Percentiles rank a stretch among this genome's conserved stretches.
Evolutionary conservation across 1,139 yeast genomes (phyloP).

Genomic region (Pichia kudriavzevii): DNA sequence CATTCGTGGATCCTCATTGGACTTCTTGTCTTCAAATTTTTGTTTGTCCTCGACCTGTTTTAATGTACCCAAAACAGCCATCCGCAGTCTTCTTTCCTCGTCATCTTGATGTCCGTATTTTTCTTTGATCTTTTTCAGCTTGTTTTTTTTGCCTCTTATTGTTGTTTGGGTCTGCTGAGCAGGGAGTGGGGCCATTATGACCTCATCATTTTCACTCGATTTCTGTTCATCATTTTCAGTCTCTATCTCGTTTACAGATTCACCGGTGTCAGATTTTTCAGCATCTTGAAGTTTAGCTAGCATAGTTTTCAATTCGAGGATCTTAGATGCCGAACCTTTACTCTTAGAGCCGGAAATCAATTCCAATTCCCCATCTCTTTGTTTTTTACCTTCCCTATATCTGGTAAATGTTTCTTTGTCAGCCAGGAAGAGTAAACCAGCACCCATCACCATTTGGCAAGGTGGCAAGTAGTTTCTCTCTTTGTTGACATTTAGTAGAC

Average conservation of each 20-base stretch:
- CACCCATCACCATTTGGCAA: constrained; percentile 79
- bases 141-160: constrained; percentile 79
- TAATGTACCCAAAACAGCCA: constrained; percentile 79
- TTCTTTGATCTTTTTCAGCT: constrained; percentile 70
- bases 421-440: constrained; percentile 71
- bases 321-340: constrained; percentile 18
- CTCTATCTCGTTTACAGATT: constrained; percentile 2
- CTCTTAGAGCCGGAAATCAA: constrained; percentile 34
- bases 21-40: not conserved
- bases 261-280: constrained; percentile 5
- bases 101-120: constrained; percentile 92
- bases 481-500: constrained; percentile 49
- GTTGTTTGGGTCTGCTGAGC: constrained; percentile 30
- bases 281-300: constrained; percentile 25
- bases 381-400: constrained; percentile 33
- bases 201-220: not conserved
- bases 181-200: constrained; percentile 15
- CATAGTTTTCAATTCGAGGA: constrained; percentile 23
- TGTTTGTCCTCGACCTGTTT: constrained; percentile 53
- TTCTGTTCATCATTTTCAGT: constrained; percentile 2
- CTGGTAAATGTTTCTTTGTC: constrained; percentile 45
- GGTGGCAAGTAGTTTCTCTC: constrained; percentile 69
- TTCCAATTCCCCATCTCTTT: constrained; percentile 42
- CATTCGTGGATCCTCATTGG: constrained; percentile 25
- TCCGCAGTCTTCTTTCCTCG: constrained; percentile 64